Base-by-base conservation (phyloP, 805 yeast genomes). In the Candida vaughaniae region DNA sequence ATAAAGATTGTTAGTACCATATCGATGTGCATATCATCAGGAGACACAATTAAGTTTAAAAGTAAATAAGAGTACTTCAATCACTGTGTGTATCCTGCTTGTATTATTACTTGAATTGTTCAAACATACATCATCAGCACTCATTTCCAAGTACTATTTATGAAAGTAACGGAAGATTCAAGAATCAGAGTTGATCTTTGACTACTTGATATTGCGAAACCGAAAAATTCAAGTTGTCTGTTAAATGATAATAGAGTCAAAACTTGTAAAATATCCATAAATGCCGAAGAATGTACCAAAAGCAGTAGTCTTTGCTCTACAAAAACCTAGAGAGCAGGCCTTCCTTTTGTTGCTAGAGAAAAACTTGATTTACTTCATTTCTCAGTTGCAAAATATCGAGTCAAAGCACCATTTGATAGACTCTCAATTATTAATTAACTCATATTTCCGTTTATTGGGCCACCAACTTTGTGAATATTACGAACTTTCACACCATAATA, bases 401-500 rank as follows among this genome's bases (percentile, higher is more conserved):
- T n/a, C n/a, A n/a, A n/a, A n/a, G n/a, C n/a, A n/a, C n/a, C n/a
- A n/a, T 16, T 12, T 29, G n/a, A 35, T 35, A 16, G 27, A 16
- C 16, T 18, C 31, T 11, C 25, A 22, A 22, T 12, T 25, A 14
- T 29, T 38, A 17, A 32, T 23, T 6, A 84, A 84, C 55, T 80
- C 88, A 2, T 84, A 80, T 54, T 79, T 77, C 46, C 62, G 91
- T 46, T 62, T 85, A 31, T 58, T 85, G 36, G 71, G 83, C 0
- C 90, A 85, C 56, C 84, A 82, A 46, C 61, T 82, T 23, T 85
- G 89, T 4, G 82, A 78, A 25, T 82, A 81, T 53, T 80, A 82
- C 50, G 62, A 68, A 16, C 55, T 83, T 38, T 79, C 78, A 29
- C 90, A 84, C 50, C 47, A 51, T 52, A 52, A 56, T 36, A 51